A percentile compares a stretch with the other conserved stretches of the same genome.
These are phyloP conservation scores for Leishmania martiniquensis DNA, from an alignment of 208 protist species.

Conservation along the genomic window DNA sequence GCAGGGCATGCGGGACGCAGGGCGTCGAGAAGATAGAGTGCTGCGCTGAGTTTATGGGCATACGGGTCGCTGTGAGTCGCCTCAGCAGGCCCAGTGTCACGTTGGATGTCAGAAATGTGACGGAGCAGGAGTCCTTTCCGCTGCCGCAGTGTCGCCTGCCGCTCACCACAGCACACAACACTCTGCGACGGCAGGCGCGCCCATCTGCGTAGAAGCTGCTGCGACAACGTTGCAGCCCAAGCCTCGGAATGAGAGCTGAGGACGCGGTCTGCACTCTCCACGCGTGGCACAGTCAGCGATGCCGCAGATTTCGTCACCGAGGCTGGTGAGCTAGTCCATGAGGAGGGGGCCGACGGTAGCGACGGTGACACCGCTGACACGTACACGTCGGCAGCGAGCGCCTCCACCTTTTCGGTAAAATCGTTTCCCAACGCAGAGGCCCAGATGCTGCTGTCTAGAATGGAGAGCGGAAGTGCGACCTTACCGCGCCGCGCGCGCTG, in stretches of 20 bases:
- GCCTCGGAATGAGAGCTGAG: background rate
- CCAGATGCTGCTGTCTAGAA: background rate
- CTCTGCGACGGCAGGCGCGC: background rate
- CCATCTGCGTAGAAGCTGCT: background rate
- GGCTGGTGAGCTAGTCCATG: background rate
- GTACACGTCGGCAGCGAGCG: slow-evolving; percentile 9
- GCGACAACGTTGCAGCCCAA: background rate
- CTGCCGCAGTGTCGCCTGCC: slow-evolving; percentile 7
- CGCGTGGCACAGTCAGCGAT: background rate
- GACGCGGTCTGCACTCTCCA: background rate
- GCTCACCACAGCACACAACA: slow-evolving; percentile 6
- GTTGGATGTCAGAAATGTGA: background rate
- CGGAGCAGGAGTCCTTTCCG: background rate
- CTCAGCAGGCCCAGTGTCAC: background rate
- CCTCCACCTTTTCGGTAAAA: background rate
- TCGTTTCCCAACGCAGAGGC: background rate
- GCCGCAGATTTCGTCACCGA: background rate
- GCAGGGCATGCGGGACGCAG: background rate
- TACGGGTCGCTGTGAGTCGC: background rate
- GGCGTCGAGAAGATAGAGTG: slow-evolving; percentile 4
- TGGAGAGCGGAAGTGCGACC: background rate
- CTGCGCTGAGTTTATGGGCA: background rate
- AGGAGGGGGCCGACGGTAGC: background rate
- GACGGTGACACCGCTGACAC: slow-evolving; percentile 2
- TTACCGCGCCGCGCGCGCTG: background rate